A percentile compares a stretch with the other conserved stretches of the same genome.
phyloP scores from a whole-genome alignment of 2,329 filamentous ascomycete genomes.

The Neonectria coccinea region DNA sequence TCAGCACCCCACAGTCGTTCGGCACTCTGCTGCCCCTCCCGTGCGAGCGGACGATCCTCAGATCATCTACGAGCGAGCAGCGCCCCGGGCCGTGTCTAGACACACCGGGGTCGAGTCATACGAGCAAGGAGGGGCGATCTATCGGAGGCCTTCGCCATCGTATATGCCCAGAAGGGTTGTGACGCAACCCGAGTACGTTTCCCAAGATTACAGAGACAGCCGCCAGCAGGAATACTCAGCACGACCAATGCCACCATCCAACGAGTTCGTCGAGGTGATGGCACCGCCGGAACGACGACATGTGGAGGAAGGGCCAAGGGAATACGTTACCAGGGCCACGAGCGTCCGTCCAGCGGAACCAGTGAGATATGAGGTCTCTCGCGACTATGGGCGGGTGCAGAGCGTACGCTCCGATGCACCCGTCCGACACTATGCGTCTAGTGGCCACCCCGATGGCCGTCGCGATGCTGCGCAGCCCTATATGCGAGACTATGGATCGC shows the following conservation, averaged over 20 bases:
- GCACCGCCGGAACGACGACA: conserved; percentile 54
- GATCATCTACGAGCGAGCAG: conserved; percentile 74
- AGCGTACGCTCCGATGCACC: conserved; percentile 55
- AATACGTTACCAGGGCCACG: conserved; percentile 66
- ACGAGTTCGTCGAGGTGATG: conserved; percentile 63
- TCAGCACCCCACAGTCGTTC: conserved; percentile 54
- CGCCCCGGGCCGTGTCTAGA: conserved; percentile 64
- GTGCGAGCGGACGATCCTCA: conserved; percentile 61
- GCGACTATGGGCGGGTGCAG: conserved; percentile 59
- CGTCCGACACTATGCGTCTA: conserved; percentile 45
- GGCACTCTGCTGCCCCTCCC: conserved; percentile 67
- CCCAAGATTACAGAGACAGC: conserved; percentile 65
- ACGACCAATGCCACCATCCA: conserved; percentile 58
- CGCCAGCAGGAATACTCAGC: conserved; percentile 69
- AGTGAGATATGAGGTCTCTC: conserved; percentile 55
- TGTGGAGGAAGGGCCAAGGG: conserved; percentile 61
- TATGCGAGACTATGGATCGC: conserved; percentile 46
- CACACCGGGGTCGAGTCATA: conserved; percentile 60
- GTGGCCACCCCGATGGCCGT: conserved; percentile 45
- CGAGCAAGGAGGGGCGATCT: conserved; percentile 63
- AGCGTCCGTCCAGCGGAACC: conserved; percentile 68
- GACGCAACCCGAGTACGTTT: conserved; percentile 70
- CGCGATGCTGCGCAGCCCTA: conserved; percentile 50
- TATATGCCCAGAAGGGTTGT: conserved; percentile 68
- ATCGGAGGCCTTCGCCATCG: conserved; percentile 63